Base-by-base conservation (phyloP, 345 rosid species). In the Sisymbrium altissimum region DNA sequence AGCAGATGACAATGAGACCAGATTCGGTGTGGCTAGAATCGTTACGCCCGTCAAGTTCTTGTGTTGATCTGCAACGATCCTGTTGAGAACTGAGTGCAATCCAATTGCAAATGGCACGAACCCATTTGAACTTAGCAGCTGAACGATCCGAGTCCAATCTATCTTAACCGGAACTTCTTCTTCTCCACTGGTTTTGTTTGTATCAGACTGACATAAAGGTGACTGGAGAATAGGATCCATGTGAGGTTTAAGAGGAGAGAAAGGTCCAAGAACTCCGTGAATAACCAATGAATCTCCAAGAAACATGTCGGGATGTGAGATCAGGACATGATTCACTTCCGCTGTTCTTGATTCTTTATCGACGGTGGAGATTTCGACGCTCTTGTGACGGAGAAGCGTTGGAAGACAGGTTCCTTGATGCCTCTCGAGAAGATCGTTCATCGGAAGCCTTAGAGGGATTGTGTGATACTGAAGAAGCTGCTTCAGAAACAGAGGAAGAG, bases 51-150 rank as follows among this genome's bases (percentile, higher is more conserved):
- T 82, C 46, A 88, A 46, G 60, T 74, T 75, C 58, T 25, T 68
- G 73, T 71, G 67, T 6, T 77, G 19, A 32, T 85, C 84, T 33
- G 70, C 66, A 64, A 87, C 79, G 77, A 88, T 84, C 62, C 87
- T 79, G 15, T 81, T 81, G 79, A 85, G 83, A 81, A 82, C 86
- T 62, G 93, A 88, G 73, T 91, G 77, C 72, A 93, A 64, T 29
- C 89, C 92, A 9, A 91, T 80, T 14, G 97, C 89, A 61, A 89
- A 94, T 5, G 97, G 80, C 36, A 88, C 85, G 23, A 81, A 87
- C 23, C 97, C 93, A 7, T 85, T 83, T 4, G 92, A 88, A 76
- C 96, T 85, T 50, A 89, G 81, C 14, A 79, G 57, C 55, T 76
- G 92, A 78, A 91, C 61, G 3, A 86, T 87, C 69, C 72, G 75